Evolutionary conservation across 805 yeast species (phyloP).

Genomic region (Myxozyma udenii): DNA sequence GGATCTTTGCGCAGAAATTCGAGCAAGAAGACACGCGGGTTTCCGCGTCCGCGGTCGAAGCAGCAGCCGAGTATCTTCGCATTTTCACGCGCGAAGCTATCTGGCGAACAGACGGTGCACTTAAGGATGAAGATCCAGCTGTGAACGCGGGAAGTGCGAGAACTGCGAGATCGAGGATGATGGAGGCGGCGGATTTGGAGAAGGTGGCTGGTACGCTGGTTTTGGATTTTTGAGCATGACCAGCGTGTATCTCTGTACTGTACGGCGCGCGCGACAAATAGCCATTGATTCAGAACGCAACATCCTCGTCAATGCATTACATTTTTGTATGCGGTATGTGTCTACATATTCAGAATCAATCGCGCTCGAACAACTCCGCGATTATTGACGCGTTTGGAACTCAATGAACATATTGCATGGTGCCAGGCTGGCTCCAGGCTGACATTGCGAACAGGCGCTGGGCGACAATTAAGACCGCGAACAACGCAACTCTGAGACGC

Average conservation of each 20-base stretch:
- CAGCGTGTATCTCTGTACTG: background rate
- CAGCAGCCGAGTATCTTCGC: slow-evolving; percentile 46
- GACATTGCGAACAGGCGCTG: too few relatives aligned
- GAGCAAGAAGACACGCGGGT: slow-evolving; percentile 30
- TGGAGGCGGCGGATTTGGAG: slow-evolving; percentile 47
- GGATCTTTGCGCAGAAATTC: slow-evolving; percentile 31
- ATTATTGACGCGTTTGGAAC: too few relatives aligned
- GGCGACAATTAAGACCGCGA: too few relatives aligned
- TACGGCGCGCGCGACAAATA: too few relatives aligned
- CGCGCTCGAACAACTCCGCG: too few relatives aligned
- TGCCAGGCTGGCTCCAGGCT: too few relatives aligned
- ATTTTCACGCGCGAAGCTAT: slow-evolving; percentile 51
- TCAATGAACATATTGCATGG: too few relatives aligned
- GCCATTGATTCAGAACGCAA: too few relatives aligned
- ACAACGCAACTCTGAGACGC: too few relatives aligned
- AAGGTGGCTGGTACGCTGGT: slow-evolving; percentile 48
- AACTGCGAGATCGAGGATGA: slow-evolving; percentile 21
- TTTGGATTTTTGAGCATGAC: slow-evolving; percentile 43
- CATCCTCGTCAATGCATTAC: background rate
- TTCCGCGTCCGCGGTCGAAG: slow-evolving; percentile 30
- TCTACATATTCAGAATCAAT: too few relatives aligned
- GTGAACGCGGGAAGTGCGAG: background rate
- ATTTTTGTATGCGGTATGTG: too few relatives aligned
- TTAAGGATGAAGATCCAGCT: slow-evolving; percentile 2
- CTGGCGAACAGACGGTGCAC: slow-evolving; percentile 35